Base-by-base conservation (phyloP, 495 filamentous ascomycete species). In the Tetracladium setigerum region DNA sequence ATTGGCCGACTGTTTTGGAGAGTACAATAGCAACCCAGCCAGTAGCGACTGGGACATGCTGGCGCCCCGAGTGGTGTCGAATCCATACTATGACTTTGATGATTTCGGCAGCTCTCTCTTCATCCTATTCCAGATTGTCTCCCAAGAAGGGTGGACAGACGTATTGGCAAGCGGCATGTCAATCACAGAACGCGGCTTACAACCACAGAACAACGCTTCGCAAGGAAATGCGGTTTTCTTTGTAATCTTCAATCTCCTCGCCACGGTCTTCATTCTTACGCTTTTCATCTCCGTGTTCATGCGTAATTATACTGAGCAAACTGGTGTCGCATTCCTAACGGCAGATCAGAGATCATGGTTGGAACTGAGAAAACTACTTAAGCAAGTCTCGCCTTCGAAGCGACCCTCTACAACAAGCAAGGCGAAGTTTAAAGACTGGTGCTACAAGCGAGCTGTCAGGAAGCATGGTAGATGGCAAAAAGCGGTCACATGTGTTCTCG, bases 231-330 rank as follows among this genome's bases (percentile, higher is more conserved):
- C 86, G 2, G 53, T 96, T 17, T 97, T 95, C 75, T 95, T 97
- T 64, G 79, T 99, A 40, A 76, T 87, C 11, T 99, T 97, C 79
- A 99, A 99, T 64, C 77, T 99, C 54, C 76, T 99, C 48, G 90
- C 89, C 18, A 87, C 94, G 2, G 94, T 99, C 59, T 99, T 99
- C 70, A 87, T 99, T 41, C 71, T 99, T 65, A 99, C 94, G 1
- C 70, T 99, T 59, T 99, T 99, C 62, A 92, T 97, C 30, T 96
- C 92, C 52, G 92, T 99, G 40, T 99, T 99, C 64, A 99, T 99
- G 94, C 86, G 92, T 37, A 97, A 94, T 63, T 97, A 97, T 69
- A 97, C 92, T 3, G 92, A 99, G 68, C 89, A 97, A 64, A 99
- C 92, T 9, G 92, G 92, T 8, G 92, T 99, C 45, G 92, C 92